A percentile compares a stretch with the other conserved stretches of the same genome.
phyloP scores from a whole-genome alignment of 164 flowering plant genomes.

The Amborella trichopoda region DNA sequence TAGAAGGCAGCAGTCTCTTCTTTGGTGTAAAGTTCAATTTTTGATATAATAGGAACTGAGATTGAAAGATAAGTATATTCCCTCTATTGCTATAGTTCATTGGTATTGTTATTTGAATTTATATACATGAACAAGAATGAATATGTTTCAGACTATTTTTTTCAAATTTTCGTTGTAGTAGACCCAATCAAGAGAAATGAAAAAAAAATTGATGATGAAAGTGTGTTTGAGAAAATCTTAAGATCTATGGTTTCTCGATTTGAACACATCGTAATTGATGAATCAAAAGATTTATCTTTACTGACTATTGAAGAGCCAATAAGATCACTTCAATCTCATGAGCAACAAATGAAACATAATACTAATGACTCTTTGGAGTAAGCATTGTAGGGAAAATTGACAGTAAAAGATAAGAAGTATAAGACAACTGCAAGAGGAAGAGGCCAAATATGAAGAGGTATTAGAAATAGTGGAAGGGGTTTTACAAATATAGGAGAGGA shows the following conservation, averaged over 20 bases:
- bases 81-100: too few relatives aligned
- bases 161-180: neutral
- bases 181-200: neutral
- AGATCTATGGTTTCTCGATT: neutral
- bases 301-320: neutral
- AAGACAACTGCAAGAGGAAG: too few relatives aligned
- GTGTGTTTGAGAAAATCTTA: neutral
- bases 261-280: too few relatives aligned
- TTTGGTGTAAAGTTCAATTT: neutral
- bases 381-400: too few relatives aligned
- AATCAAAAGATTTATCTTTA: slow-evolving; percentile 1
- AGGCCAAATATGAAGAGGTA: too few relatives aligned
- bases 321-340: neutral
- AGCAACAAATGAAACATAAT: slow-evolving; percentile 1
- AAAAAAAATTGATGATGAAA: neutral
- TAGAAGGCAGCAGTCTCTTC: too few relatives aligned
- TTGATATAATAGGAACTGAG: neutral
- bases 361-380: neutral
- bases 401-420: too few relatives aligned
- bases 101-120: neutral
- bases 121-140: slow-evolving; percentile 1
- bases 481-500: too few relatives aligned
- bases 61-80: neutral
- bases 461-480: too few relatives aligned
- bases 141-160: neutral